Evolutionary conservation across 257 asterid species (phyloP).

Genomic region (Solanum paucissectum): DNA sequence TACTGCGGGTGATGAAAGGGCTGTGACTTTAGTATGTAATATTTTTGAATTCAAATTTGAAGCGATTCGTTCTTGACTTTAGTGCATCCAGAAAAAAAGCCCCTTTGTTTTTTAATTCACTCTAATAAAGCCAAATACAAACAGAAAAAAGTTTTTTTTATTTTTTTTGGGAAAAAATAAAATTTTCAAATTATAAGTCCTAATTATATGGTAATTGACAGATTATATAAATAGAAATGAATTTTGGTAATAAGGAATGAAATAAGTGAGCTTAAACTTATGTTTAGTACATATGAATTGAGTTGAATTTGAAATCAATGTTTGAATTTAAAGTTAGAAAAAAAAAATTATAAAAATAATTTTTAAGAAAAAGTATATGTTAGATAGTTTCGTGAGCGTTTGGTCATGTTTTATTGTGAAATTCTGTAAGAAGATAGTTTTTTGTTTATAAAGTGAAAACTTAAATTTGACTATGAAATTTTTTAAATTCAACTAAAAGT

Average conservation of each 20-base stretch:
- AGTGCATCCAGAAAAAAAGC: conserved; percentile 1
- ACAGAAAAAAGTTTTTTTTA: not conserved
- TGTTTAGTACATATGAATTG: not conserved
- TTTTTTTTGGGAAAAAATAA: not conserved
- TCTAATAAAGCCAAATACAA: not conserved
- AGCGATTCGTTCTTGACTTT: conserved; percentile 7
- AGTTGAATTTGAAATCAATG: not conserved
- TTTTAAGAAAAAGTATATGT: too few species aligned
- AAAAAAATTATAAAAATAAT: too few species aligned
- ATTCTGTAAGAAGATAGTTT: too few species aligned
- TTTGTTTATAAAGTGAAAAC: too few species aligned
- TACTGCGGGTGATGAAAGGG: not conserved
- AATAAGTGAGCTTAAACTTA: not conserved
- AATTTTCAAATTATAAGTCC: not conserved
- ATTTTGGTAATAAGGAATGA: not conserved
- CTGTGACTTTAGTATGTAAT: conserved; percentile 13
- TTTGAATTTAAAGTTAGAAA: not conserved
- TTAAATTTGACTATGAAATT: too few species aligned
- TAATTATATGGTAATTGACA: not conserved
- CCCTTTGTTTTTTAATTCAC: not conserved
- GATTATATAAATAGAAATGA: not conserved
- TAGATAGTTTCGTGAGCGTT: not conserved
- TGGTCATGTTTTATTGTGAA: too few species aligned
- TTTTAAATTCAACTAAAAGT: not conserved
- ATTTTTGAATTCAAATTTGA: conserved; percentile 49